These are phyloP conservation scores for Pseudopediastrum boryanum DNA, from an alignment of 139 green algal species.

Conservation along the genomic window DNA sequence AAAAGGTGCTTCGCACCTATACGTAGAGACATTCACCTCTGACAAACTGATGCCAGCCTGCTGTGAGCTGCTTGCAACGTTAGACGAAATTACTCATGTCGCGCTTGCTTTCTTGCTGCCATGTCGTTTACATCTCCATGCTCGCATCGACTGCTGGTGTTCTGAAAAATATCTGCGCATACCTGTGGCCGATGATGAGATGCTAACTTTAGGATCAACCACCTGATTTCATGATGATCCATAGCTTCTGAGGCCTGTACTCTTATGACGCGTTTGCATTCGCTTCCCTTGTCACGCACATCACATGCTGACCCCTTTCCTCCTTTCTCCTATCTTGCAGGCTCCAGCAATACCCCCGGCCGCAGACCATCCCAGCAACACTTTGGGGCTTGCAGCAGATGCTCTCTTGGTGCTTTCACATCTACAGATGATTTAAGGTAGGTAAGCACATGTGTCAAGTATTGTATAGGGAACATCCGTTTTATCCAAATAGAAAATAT, in stretches of 20 bases:
- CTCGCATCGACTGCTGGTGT: background rate
- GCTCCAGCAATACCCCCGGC: background rate
- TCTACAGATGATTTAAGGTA: background rate
- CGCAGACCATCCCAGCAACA: background rate
- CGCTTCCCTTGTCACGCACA: background rate
- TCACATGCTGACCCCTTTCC: background rate
- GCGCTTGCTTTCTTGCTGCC: too few relatives aligned
- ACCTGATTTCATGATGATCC: slow-evolving; percentile 24
- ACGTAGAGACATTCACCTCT: slow-evolving; percentile 37
- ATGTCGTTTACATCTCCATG: background rate
- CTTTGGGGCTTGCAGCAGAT: background rate
- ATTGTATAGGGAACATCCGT: too few relatives aligned
- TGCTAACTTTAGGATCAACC: slow-evolving; percentile 43
- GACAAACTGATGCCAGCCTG: slow-evolving; percentile 31
- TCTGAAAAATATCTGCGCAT: background rate
- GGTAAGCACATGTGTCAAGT: too few relatives aligned
- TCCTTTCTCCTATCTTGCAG: background rate
- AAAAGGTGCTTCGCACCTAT: slow-evolving; percentile 26
- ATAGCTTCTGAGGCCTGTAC: slow-evolving; percentile 23
- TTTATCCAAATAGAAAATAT: too few relatives aligned
- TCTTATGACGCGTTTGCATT: background rate
- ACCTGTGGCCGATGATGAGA: slow-evolving; percentile 27
- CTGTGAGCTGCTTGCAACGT: background rate
- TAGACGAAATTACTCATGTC: too few relatives aligned
- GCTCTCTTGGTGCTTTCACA: background rate